Evolutionary conservation across 2,329 filamentous ascomycete genomes (phyloP), one percentile per base, ranked within the genome.

Genomic region (Calycina marina): DNA sequence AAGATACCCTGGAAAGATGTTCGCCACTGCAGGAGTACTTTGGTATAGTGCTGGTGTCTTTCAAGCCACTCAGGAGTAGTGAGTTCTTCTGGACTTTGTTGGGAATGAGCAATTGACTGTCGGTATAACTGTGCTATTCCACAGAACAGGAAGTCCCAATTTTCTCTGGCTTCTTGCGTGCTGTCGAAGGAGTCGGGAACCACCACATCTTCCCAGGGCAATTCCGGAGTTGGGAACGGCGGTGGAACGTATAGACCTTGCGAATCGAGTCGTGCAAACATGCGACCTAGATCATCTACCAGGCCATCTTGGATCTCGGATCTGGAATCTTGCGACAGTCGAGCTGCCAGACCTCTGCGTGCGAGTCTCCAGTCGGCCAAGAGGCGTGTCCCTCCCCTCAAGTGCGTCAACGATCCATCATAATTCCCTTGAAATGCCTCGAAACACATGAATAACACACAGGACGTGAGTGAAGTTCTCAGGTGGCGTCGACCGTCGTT

Each of bases 271-370:
- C 48, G 44, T 27, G 48, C 46, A 25, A 51, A 51, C 44, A 51
- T 47, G 4, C 47, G 35, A 5, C 48, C 48, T 9, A 51, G 37
- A 32, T 51, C 48, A 38, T 51, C 48, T 10, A 51, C 41, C 9
- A 51, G 31, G 18, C 45, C 48, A 40, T 51, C 48, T 28, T 51
- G 48, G 30, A 51, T 50, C 20, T 51, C 46, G 3, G 48, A 51
- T 14, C 50, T 37, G 4, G 48, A 51, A 31, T 51, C 48, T 27
- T 51, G 48, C 12, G 48, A 51, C n/a, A 51, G 30, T 17, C 46
- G 31, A 6, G 44, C 46, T 24, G 43, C 44, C 36, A 42, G 39
- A 3, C 48, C 48, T 26, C 46, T 38, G 6, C 48, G 40, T 18
- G 48, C 48, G 14, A 45, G 49, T 32, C 48, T 43, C 48, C 48